Percentiles rank a stretch among this genome's conserved stretches.
Evolutionary conservation across 495 filamentous ascomycete species (phyloP).

Genomic region (Oleoguttula mirabilis): DNA sequence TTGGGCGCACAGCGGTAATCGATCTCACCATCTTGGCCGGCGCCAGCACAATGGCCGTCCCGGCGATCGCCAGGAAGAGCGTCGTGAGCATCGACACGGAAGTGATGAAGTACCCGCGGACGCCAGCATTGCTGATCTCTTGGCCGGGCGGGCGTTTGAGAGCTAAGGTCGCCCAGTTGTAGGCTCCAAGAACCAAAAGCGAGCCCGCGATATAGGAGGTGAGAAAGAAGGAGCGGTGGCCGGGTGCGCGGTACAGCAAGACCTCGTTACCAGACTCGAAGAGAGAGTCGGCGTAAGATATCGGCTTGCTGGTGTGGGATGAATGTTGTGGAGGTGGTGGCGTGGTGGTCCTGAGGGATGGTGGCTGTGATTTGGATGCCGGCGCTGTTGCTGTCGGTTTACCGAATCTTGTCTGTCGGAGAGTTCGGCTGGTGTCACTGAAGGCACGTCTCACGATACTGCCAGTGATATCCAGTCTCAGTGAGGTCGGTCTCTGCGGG

Average conservation of each 20-base stretch:
- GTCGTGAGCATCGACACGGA: neutral
- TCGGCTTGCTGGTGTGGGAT: too few species aligned
- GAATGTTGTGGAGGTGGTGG: too few species aligned
- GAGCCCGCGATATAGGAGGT: constrained; percentile 7
- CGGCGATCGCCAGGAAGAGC: neutral
- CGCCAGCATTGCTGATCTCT: neutral
- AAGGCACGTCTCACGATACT: too few species aligned
- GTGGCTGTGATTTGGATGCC: too few species aligned
- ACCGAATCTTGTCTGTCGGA: too few species aligned
- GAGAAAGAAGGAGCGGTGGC: constrained; percentile 11
- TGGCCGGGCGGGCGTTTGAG: neutral
- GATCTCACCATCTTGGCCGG: constrained; percentile 3
- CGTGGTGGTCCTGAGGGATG: too few species aligned
- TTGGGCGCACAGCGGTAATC: neutral
- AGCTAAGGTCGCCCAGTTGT: neutral
- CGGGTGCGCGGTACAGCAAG: constrained; percentile 3
- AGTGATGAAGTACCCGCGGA: neutral
- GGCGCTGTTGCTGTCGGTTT: too few species aligned
- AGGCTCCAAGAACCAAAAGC: constrained; percentile 4
- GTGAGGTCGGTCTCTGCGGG: too few species aligned
- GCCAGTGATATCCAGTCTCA: too few species aligned
- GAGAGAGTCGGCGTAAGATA: constrained; percentile 1
- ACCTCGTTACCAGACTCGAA: neutral
- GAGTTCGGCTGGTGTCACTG: too few species aligned
- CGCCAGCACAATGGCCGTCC: constrained; percentile 1